Conservation (phyloP, 805 yeast species). For the Kazachstania taianensis region DNA sequence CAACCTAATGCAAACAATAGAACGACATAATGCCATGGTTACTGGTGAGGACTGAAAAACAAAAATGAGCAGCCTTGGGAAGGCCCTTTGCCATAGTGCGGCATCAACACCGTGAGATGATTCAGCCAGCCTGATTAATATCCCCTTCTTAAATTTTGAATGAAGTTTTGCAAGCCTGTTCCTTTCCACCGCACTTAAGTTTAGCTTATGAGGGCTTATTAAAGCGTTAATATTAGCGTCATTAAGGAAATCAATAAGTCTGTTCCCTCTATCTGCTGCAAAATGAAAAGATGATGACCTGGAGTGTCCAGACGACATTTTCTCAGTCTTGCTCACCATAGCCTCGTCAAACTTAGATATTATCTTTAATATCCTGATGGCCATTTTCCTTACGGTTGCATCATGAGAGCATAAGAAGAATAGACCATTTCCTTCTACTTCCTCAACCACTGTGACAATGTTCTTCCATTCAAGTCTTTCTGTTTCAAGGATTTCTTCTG, state of each 20-base stretch:
- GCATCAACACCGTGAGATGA: constrained; percentile 92
- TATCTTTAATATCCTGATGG: constrained; percentile 61
- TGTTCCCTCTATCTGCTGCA: constrained; percentile 69
- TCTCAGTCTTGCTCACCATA: constrained; percentile 42
- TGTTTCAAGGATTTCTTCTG: constrained; percentile 26
- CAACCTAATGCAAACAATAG: constrained; percentile 78
- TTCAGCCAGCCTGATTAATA: constrained; percentile 71
- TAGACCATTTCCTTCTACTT: constrained; percentile 90
- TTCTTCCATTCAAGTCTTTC: constrained; percentile 70
- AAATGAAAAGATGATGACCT: constrained; percentile 53
- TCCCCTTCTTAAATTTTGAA: constrained; percentile 47
- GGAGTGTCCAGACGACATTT: constrained; percentile 29
- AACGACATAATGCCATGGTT: constrained; percentile 86
- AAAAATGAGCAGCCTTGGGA: constrained; percentile 61
- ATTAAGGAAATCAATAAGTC: constrained; percentile 69
- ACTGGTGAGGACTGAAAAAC: constrained; percentile 80
- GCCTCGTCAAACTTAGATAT: constrained; percentile 86
- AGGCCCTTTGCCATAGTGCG: constrained; percentile 88
- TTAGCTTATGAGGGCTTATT: constrained; percentile 40
- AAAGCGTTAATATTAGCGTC: constrained; percentile 56
- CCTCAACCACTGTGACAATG: constrained; percentile 79
- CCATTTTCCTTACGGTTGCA: constrained; percentile 59
- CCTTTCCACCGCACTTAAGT: constrained; percentile 65
- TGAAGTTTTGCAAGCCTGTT: constrained; percentile 57
- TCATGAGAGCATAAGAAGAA: constrained; percentile 89